A percentile compares a stretch with the other conserved stretches of the same genome.
Conservation (phyloP, 1,139 yeast genomes). For the Taiozyma sp. region DNA sequence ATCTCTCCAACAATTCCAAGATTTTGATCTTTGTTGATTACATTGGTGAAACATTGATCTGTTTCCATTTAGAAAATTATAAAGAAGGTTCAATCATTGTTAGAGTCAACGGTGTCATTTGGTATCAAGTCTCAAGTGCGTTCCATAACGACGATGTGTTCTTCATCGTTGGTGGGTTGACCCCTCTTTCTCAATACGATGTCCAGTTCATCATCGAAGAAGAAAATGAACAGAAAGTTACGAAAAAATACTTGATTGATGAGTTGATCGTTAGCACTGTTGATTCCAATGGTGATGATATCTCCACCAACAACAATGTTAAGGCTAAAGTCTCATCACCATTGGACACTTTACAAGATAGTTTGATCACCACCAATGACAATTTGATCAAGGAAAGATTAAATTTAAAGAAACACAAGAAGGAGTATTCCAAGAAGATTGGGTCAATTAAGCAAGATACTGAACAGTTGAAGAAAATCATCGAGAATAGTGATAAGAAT, state of each 20-base stretch:
- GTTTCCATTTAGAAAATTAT: slow-evolving; percentile 39
- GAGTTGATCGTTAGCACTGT: slow-evolving; percentile 40
- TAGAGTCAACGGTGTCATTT: slow-evolving; percentile 53
- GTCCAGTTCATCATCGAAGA: slow-evolving; percentile 47
- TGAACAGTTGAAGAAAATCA: slow-evolving; percentile 46
- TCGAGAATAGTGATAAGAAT: slow-evolving; percentile 38
- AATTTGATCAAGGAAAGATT: slow-evolving; percentile 44
- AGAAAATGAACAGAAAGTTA: slow-evolving; percentile 18
- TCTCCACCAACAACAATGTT: slow-evolving; percentile 11
- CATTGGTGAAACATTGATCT: slow-evolving; percentile 48
- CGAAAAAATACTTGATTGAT: slow-evolving; percentile 35
- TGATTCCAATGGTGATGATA: slow-evolving; percentile 19
- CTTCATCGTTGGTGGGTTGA: slow-evolving; percentile 55
- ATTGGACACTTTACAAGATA: slow-evolving; percentile 53
- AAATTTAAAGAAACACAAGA: slow-evolving; percentile 52
- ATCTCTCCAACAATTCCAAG: slow-evolving; percentile 22
- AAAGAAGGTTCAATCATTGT: slow-evolving; percentile 35
- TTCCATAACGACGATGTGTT: slow-evolving; percentile 34
- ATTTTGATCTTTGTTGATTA: slow-evolving; percentile 41
- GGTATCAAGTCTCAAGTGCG: slow-evolving; percentile 50
- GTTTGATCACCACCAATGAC: slow-evolving; percentile 55
- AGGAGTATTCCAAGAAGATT: slow-evolving; percentile 54
- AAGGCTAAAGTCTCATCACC: slow-evolving; percentile 36
- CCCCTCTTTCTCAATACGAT: slow-evolving; percentile 65
- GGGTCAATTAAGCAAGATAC: slow-evolving; percentile 51